Evolutionary conservation across 257 asterid species (phyloP).

Genomic region (Nicotiana paniculata): DNA sequence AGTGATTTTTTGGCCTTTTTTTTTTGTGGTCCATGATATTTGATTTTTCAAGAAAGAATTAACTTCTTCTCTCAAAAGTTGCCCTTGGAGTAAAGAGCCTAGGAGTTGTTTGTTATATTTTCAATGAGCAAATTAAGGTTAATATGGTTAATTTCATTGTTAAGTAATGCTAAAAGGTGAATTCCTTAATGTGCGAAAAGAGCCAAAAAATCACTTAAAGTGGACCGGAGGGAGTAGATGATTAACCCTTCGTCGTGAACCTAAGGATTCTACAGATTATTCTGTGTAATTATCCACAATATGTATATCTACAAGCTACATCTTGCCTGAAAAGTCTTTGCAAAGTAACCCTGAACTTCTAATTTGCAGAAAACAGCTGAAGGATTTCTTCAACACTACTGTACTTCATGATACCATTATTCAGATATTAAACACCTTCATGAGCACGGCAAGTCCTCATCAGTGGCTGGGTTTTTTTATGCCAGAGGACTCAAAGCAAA

Average conservation of each 20-base stretch:
- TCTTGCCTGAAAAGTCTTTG: background rate
- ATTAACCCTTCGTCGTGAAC: background rate
- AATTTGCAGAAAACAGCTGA: constrained; percentile 64
- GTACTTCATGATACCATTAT: constrained; percentile 53
- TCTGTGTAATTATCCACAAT: background rate
- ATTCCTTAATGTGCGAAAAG: no score
- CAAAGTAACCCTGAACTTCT: background rate
- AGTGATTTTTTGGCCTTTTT: no score
- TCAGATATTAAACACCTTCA: constrained; percentile 58
- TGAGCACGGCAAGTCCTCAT: constrained; percentile 62
- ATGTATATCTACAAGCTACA: background rate
- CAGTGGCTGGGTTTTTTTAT: constrained; percentile 73
- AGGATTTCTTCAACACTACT: constrained; percentile 52
- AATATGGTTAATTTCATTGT: no score
- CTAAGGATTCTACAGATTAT: background rate
- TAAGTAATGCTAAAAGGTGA: no score
- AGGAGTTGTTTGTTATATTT: no score
- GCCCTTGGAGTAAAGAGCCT: no score
- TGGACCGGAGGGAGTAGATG: background rate
- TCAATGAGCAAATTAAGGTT: no score
- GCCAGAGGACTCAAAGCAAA: constrained; percentile 57
- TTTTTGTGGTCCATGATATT: no score
- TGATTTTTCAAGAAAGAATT: no score
- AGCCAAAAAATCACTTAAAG: no score
- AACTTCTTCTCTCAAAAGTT: no score